Conservation (phyloP, 2,329 filamentous ascomycete species). For the Trichoderma sp. region DNA sequence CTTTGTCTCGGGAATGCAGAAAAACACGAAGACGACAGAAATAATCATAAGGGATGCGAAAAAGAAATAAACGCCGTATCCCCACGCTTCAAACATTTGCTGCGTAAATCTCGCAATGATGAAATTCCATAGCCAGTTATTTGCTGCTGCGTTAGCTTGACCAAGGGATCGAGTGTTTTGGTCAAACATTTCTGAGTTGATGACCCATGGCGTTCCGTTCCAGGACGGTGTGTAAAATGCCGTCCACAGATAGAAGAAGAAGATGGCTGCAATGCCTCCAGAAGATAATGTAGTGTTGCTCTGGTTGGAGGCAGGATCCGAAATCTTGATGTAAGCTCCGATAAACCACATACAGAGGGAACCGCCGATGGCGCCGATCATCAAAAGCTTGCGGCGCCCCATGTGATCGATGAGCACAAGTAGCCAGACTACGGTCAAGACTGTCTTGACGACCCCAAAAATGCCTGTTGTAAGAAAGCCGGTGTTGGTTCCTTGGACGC, state of each 20-base stretch:
- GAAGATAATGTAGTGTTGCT: neutral
- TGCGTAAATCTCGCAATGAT: conserved; percentile 34
- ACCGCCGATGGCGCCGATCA: conserved; percentile 8
- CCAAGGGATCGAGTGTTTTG: conserved; percentile 13
- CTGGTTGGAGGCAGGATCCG: conserved; percentile 1
- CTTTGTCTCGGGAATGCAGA: conserved; percentile 54
- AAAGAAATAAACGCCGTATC: conserved; percentile 55
- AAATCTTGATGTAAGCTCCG: conserved; percentile 9
- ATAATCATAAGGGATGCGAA: conserved; percentile 49
- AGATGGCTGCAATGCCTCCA: conserved; percentile 9
- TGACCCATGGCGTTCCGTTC: conserved; percentile 14
- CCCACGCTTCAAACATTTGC: conserved; percentile 36
- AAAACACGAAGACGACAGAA: conserved; percentile 48
- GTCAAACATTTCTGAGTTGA: conserved; percentile 17
- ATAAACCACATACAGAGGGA: conserved; percentile 17
- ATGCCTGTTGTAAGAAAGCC: conserved; percentile 10
- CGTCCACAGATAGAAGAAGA: conserved; percentile 15
- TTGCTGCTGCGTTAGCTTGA: conserved; percentile 11
- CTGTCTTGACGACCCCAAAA: conserved; percentile 10
- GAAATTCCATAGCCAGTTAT: conserved; percentile 19
- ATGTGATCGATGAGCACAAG: conserved; percentile 11
- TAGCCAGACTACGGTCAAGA: conserved; percentile 3
- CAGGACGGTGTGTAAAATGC: conserved; percentile 13
- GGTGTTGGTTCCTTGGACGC: conserved; percentile 10
- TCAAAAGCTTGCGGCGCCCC: conserved; percentile 12